Evolutionary conservation across 225 moss, liverwort and hornwort species (phyloP).

Genomic region (Pseudisothecium myosuroides): DNA sequence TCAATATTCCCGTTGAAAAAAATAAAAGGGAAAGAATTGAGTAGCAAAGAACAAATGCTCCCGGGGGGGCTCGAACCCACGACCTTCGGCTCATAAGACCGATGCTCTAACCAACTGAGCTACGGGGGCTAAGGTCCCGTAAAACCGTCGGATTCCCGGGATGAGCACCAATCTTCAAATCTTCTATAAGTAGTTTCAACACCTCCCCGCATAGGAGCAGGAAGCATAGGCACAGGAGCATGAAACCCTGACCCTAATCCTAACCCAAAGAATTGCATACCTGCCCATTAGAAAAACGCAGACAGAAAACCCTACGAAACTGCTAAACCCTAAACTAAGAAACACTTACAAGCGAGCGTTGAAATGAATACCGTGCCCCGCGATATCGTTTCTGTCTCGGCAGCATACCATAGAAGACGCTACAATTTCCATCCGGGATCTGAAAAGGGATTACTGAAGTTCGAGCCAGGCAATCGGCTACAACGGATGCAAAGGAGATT

Average conservation of each 20-base stretch:
- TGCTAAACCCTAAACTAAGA: not conserved
- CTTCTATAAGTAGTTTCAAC: rapidly evolving
- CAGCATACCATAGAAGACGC: not conserved
- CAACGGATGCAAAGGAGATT: not conserved
- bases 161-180: rapidly evolving
- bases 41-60: not conserved
- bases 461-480: not conserved
- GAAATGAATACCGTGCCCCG: not conserved
- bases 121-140: not conserved
- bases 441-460: not conserved
- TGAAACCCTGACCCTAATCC: not conserved
- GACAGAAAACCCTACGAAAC: not conserved
- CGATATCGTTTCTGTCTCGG: no score
- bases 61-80: slow-evolving; percentile 36
- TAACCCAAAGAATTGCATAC: not conserved
- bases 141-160: no score
- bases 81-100: slow-evolving; percentile 42
- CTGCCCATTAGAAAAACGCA: not conserved
- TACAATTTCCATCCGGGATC: not conserved
- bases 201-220: not conserved
- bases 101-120: slow-evolving; percentile 35
- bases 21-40: rapidly evolving
- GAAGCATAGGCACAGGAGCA: rapidly evolving
- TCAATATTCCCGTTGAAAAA: not conserved
- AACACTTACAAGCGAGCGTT: not conserved